Evolutionary conservation across 495 filamentous ascomycete genomes (phyloP).

Genomic region (Massariosphaeria phaeospora): DNA sequence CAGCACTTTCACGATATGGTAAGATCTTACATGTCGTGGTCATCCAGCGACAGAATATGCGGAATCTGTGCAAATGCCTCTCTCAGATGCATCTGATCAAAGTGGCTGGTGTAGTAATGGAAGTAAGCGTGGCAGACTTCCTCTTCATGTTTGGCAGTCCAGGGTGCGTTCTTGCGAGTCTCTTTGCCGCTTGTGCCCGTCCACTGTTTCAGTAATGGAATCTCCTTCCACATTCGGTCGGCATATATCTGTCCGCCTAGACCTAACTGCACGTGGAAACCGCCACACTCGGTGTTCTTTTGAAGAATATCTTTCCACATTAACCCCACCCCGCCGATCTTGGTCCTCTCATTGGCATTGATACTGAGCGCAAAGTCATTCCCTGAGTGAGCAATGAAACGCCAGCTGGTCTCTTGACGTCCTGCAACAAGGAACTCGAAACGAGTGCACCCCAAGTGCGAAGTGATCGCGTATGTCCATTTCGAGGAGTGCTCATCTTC

Average conservation of each 20-base stretch:
- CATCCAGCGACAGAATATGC: slow-evolving; percentile 85
- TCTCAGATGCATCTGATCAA: slow-evolving; percentile 87
- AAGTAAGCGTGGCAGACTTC: slow-evolving; percentile 95
- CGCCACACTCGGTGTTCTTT: slow-evolving; percentile 92
- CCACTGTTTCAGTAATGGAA: slow-evolving; percentile 90
- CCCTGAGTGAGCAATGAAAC: slow-evolving; percentile 92
- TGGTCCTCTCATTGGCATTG: slow-evolving; percentile 73
- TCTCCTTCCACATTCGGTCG: slow-evolving; percentile 93
- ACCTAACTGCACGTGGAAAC: slow-evolving; percentile 89
- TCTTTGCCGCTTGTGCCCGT: slow-evolving; percentile 84
- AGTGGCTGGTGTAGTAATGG: slow-evolving; percentile 96
- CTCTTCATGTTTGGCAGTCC: slow-evolving; percentile 91
- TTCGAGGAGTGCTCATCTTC: slow-evolving; percentile 73
- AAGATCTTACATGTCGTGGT: slow-evolving; percentile 91
- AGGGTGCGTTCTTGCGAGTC: slow-evolving; percentile 78
- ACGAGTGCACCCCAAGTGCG: slow-evolving; percentile 89
- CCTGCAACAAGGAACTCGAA: slow-evolving; percentile 98
- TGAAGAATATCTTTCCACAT: slow-evolving; percentile 99
- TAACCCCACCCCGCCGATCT: slow-evolving; percentile 79
- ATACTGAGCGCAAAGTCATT: slow-evolving; percentile 92
- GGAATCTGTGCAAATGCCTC: slow-evolving; percentile 98
- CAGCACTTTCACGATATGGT: background rate
- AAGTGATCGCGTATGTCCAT: slow-evolving; percentile 98
- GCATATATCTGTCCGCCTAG: slow-evolving; percentile 94
- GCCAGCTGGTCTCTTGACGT: slow-evolving; percentile 83